A percentile compares a stretch with the other conserved stretches of the same genome.
These are phyloP conservation scores for Ottelia alismoides DNA, from an alignment of 106 monocot genomes.

Conservation along the genomic window DNA sequence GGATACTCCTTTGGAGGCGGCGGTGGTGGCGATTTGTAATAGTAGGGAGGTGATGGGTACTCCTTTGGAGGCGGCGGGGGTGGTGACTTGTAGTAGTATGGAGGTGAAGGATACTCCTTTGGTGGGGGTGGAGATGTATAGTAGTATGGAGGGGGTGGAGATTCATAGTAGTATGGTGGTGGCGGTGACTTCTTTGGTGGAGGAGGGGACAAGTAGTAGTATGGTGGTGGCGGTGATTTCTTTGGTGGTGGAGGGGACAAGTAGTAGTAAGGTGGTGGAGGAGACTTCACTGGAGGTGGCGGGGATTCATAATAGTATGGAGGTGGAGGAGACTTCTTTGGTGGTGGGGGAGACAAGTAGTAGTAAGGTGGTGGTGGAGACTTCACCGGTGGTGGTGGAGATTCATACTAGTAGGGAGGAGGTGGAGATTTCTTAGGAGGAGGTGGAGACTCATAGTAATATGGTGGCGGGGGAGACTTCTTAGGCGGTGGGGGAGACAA, in stretches of 20 bases:
- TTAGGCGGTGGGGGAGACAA: no score
- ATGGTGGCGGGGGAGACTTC: no score
- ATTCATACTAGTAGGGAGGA: no score
- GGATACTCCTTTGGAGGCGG: background rate
- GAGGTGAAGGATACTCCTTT: slow-evolving; percentile 1
- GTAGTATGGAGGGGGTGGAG: slow-evolving; percentile 6
- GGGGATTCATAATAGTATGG: slow-evolving; percentile 23
- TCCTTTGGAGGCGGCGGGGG: slow-evolving; percentile 6
- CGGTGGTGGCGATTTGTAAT: slow-evolving; percentile 8
- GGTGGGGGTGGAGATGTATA: slow-evolving; percentile 9
- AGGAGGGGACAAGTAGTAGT: background rate
- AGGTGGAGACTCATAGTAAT: no score
- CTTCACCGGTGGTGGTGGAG: no score
- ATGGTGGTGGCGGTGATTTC: background rate
- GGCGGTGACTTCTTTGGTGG: slow-evolving; percentile 4
- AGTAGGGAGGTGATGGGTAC: slow-evolving; percentile 3
- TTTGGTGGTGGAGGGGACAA: slow-evolving; percentile 15
- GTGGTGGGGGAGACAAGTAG: no score
- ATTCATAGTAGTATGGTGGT: slow-evolving; percentile 7
- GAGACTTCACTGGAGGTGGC: slow-evolving; percentile 11
- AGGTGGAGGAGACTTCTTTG: no score
- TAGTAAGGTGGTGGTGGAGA: no score
- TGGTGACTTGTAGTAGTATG: slow-evolving; percentile 4
- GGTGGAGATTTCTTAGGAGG: no score
- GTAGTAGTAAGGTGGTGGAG: slow-evolving; percentile 6